Evolutionary conservation across 805 yeast species (phyloP).

Genomic region (Saccharomyces eubayanus): DNA sequence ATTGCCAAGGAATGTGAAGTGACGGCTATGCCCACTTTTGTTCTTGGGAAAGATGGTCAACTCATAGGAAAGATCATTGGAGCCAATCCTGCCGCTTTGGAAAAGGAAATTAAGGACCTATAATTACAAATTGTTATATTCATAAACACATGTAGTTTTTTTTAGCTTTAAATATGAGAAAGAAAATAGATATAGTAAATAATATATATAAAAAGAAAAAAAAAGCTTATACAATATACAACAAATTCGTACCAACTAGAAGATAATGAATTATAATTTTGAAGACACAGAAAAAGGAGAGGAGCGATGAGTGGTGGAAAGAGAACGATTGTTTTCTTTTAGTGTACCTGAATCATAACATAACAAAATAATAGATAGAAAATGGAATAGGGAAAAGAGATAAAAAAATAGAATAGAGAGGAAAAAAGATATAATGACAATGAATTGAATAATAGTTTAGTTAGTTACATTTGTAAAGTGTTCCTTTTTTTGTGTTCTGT

Average conservation of each 20-base stretch:
- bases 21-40: constrained; percentile 70
- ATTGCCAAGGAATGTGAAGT: constrained; percentile 54
- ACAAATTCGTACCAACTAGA: background rate
- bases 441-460: background rate
- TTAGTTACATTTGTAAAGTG: background rate
- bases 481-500: background rate
- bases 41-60: constrained; percentile 53
- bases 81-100: constrained; percentile 38
- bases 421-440: background rate
- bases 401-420: background rate
- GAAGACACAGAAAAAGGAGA: background rate
- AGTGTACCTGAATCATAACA: background rate
- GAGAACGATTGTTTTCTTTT: background rate
- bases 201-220: background rate
- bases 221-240: background rate
- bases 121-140: background rate
- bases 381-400: background rate
- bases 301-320: background rate
- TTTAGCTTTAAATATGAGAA: background rate
- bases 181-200: background rate
- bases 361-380: background rate
- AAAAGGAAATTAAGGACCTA: constrained; percentile 27
- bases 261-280: background rate
- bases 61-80: constrained; percentile 54
- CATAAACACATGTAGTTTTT: background rate